phyloP scores from a whole-genome alignment of 1,139 yeast genomes.

The Pneumocystis oryctolagi region DNA sequence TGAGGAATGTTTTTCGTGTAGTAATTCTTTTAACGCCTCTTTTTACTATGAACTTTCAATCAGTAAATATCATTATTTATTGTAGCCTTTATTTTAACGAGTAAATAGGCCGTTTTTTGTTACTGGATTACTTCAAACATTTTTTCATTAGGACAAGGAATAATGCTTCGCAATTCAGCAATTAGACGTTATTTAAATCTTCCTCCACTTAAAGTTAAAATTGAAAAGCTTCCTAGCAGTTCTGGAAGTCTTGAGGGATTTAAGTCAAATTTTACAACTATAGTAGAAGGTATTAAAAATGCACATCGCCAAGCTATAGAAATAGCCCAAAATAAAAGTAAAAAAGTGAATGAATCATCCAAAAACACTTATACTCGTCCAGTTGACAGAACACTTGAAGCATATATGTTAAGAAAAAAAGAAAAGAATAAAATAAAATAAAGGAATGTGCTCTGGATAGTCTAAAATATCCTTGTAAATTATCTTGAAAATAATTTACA shows the following conservation, averaged over 20 bases:
- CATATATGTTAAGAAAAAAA: background rate
- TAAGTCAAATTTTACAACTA: background rate
- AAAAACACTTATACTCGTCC: background rate
- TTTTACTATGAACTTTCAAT: constrained; percentile 70
- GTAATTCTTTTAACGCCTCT: constrained; percentile 72
- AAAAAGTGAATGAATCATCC: background rate
- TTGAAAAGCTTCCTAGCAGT: background rate
- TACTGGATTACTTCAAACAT: constrained; percentile 12
- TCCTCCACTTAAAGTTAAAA: constrained; percentile 3
- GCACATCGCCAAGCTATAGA: background rate
- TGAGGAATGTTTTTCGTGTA: constrained; percentile 56
- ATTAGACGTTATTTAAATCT: constrained; percentile 6
- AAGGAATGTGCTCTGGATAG: background rate
- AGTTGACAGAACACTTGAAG: background rate
- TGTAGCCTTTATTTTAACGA: constrained; percentile 68
- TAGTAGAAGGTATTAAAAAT: background rate
- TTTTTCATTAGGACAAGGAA: constrained; percentile 10
- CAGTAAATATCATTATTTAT: constrained; percentile 74
- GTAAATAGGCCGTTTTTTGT: constrained; percentile 35
- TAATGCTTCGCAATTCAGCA: constrained; percentile 7
- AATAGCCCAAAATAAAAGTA: background rate
- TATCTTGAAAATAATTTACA: too few relatives aligned
- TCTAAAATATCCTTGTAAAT: background rate
- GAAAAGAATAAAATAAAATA: background rate
- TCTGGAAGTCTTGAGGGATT: background rate